These are phyloP conservation scores for Colletotrichum camelliae DNA, from an alignment of 2,329 filamentous ascomycete species.

Conservation along the genomic window DNA sequence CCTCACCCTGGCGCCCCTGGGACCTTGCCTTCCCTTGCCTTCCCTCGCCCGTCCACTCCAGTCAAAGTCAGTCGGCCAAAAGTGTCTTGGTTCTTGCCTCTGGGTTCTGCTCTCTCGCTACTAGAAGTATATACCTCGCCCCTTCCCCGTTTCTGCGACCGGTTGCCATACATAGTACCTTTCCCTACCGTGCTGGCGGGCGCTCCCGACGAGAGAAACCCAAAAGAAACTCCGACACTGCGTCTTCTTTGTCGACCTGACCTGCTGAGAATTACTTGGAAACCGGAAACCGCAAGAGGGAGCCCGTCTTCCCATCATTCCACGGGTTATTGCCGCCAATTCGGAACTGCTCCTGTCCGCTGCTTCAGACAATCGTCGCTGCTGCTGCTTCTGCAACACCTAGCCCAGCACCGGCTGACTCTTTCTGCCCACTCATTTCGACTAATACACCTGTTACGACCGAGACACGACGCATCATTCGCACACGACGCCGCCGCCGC, in stretches of 20 bases:
- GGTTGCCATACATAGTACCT: not conserved
- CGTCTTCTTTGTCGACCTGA: constrained; percentile 3
- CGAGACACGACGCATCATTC: constrained; percentile 10
- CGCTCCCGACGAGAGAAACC: constrained; percentile 20
- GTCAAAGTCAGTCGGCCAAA: not conserved
- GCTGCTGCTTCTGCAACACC: not conserved
- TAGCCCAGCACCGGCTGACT: not conserved
- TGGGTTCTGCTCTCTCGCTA: not conserved
- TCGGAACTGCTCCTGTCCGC: not conserved
- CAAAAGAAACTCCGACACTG: not conserved
- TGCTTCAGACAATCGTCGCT: not conserved
- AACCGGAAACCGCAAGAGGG: not conserved
- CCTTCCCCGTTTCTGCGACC: constrained; percentile 13
- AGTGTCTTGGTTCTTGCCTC: not conserved
- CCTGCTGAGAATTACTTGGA: not conserved
- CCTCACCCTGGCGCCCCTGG: not conserved
- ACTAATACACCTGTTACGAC: constrained; percentile 11
- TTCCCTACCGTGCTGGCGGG: constrained; percentile 17
- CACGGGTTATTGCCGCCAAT: not conserved
- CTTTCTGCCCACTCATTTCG: not conserved
- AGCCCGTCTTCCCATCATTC: not conserved
- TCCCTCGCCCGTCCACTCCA: not conserved
- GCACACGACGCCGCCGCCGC: not conserved
- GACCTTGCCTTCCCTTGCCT: not conserved
- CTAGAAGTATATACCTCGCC: constrained; percentile 17